phyloP scores from a whole-genome alignment of 176 grass and related monocot species.

The Dendrocalamus sinicus region DNA sequence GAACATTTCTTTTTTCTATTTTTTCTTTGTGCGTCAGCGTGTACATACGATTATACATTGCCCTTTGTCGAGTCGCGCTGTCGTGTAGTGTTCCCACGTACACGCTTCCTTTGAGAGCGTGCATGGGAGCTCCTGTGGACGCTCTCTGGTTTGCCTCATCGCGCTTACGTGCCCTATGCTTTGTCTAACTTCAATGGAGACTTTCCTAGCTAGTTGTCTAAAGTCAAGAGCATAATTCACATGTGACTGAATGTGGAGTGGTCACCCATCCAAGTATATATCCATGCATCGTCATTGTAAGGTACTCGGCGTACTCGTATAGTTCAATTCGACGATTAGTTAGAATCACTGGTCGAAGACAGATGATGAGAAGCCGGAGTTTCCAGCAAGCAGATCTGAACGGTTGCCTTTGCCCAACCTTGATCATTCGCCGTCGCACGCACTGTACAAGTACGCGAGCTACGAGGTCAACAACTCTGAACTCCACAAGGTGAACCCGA shows the following conservation, averaged over 20 bases:
- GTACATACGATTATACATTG: slow-evolving; percentile 42
- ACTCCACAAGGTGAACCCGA: background rate
- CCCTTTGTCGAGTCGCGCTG: background rate
- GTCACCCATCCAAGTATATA: background rate
- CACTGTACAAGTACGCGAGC: background rate
- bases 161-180: background rate
- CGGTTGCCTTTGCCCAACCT: background rate
- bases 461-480: background rate
- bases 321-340: background rate
- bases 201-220: background rate
- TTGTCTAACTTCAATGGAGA: background rate
- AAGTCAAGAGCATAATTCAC: background rate
- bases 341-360: background rate
- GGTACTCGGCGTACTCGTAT: background rate
- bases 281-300: too few species aligned
- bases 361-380: background rate
- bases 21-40: slow-evolving; percentile 16
- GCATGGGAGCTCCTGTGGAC: slow-evolving; percentile 28
- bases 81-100: slow-evolving; percentile 36
- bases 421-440: background rate
- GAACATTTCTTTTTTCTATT: background rate
- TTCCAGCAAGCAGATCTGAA: background rate
- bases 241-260: background rate
- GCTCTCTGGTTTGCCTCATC: background rate
- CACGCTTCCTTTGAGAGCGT: background rate